Evolutionary conservation across 176 grass and related monocot genomes (phyloP).

Genomic region (Triticum urartu): DNA sequence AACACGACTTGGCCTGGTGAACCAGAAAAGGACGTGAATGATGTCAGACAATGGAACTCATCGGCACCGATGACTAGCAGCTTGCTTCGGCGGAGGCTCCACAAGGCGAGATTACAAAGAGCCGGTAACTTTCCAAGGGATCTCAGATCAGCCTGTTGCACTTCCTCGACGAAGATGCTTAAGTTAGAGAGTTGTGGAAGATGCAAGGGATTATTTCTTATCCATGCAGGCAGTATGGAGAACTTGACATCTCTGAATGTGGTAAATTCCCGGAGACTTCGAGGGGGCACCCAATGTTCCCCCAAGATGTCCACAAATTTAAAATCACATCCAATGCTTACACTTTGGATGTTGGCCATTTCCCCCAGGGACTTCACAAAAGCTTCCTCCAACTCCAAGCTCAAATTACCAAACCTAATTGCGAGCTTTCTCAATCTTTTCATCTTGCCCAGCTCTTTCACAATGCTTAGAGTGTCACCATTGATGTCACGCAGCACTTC

Average conservation of each 20-base stretch:
- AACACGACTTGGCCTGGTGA: neutral
- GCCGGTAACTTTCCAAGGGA: neutral
- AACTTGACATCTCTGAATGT: accelerated
- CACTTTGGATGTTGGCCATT: neutral
- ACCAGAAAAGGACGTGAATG: accelerated
- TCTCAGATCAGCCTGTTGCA: neutral
- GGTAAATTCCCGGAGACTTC: neutral
- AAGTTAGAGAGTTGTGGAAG: neutral
- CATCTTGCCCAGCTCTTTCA: neutral
- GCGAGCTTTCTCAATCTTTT: neutral
- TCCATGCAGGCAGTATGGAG: neutral
- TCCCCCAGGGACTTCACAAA: neutral
- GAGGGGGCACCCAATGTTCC: neutral
- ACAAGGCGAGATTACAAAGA: neutral
- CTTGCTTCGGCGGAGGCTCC: neutral
- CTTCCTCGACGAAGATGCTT: accelerated
- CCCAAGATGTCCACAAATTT: neutral
- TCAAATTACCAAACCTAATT: neutral
- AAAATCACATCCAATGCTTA: neutral
- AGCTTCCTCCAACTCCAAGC: neutral
- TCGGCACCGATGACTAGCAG: neutral
- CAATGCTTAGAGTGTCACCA: neutral
- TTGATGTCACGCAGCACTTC: neutral
- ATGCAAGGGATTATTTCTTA: neutral
- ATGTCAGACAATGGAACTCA: neutral